Conservation (phyloP, 2,329 filamentous ascomycete species). For the Ceratocystis huliohia region DNA sequence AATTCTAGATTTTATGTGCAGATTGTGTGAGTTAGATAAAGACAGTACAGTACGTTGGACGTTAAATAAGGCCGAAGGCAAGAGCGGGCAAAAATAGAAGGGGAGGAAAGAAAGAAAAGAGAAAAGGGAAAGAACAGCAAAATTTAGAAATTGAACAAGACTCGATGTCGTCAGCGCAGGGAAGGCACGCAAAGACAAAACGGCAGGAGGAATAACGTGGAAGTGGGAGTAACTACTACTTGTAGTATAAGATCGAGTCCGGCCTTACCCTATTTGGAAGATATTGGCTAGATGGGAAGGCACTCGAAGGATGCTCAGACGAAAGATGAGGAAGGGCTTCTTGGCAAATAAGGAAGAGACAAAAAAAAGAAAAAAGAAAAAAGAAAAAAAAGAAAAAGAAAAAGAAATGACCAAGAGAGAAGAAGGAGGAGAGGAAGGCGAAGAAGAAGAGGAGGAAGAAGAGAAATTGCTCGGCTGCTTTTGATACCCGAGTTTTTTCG, state of each 20-base stretch:
- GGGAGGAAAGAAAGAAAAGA: not conserved
- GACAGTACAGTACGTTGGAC: not conserved
- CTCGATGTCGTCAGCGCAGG: conserved; percentile 5
- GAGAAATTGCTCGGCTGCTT: not conserved
- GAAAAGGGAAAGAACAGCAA: conserved; percentile 6
- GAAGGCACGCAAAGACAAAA: conserved; percentile 1
- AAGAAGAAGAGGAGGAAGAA: not conserved
- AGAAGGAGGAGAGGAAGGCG: not conserved
- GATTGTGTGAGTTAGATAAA: not conserved
- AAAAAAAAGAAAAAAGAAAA: not conserved
- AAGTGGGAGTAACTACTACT: conserved; percentile 7
- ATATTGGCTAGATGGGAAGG: not conserved
- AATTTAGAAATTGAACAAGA: not conserved
- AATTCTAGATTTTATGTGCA: not conserved
- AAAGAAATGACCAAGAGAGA: not conserved
- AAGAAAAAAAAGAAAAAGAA: not conserved
- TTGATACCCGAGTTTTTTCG: not conserved
- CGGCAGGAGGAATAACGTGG: conserved; percentile 7
- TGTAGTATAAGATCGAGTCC: conserved; percentile 5
- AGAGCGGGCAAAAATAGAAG: not conserved
- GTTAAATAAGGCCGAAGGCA: not conserved
- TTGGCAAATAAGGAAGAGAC: not conserved
- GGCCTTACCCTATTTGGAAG: conserved; percentile 4
- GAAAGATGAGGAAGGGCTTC: not conserved
- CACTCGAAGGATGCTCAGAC: not conserved